Evolutionary conservation across 2,329 filamentous ascomycete genomes (phyloP).

Genomic region (Colletotrichum sansevieriae): DNA sequence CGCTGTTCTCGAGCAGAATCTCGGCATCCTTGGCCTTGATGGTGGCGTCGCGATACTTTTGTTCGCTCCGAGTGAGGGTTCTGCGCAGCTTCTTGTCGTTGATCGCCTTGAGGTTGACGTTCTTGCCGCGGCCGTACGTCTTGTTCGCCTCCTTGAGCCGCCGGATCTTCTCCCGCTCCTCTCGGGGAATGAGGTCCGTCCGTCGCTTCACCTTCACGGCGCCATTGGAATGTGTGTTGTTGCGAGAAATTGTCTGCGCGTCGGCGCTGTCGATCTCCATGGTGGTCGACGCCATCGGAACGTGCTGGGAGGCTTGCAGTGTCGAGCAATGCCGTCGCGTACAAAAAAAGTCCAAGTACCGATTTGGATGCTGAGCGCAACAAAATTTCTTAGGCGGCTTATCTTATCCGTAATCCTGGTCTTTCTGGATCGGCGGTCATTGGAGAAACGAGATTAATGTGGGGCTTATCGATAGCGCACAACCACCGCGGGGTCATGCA

Average conservation of each 20-base stretch:
- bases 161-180: constrained; percentile 64
- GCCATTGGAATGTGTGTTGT: constrained; percentile 62
- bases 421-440: constrained; percentile 46
- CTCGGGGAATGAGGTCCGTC: constrained; percentile 65
- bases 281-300: constrained; percentile 35
- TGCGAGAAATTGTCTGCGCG: constrained; percentile 51
- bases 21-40: constrained; percentile 94
- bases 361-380: not conserved
- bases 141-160: constrained; percentile 74
- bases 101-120: constrained; percentile 78
- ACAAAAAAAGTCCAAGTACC: constrained; percentile 19
- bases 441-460: constrained; percentile 42
- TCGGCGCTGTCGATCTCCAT: constrained; percentile 55
- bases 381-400: constrained; percentile 30
- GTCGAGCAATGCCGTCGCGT: constrained; percentile 12
- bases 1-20: constrained; percentile 88
- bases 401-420: constrained; percentile 27
- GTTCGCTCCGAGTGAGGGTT: constrained; percentile 83
- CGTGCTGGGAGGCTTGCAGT: not conserved
- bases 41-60: constrained; percentile 84
- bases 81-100: constrained; percentile 91
- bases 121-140: constrained; percentile 86
- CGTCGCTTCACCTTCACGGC: constrained; percentile 64
- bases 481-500: constrained; percentile 44
- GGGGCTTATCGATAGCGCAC: constrained; percentile 53